phyloP scores from a whole-genome alignment of 2,329 filamentous ascomycete species.

The Tolypocladium tropicale region DNA sequence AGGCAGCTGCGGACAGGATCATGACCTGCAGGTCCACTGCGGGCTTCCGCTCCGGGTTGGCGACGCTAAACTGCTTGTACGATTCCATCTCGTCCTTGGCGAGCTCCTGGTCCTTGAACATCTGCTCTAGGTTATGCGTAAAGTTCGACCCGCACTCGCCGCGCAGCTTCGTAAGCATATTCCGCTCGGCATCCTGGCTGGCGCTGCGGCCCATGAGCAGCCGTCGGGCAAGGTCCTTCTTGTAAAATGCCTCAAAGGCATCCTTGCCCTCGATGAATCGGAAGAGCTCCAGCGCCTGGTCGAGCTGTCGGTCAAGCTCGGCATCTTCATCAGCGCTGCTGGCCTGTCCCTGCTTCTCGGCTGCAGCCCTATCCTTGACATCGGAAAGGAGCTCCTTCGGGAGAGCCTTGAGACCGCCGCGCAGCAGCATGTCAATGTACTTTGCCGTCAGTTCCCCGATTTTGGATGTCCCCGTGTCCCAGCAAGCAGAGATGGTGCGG shows the following conservation, averaged over 20 bases:
- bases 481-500: slow-evolving; percentile 59
- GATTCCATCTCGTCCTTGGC: slow-evolving; percentile 86
- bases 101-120: slow-evolving; percentile 98
- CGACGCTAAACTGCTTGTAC: slow-evolving; percentile 61
- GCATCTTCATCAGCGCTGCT: slow-evolving; percentile 78
- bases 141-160: slow-evolving; percentile 89
- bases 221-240: slow-evolving; percentile 85
- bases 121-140: slow-evolving; percentile 94
- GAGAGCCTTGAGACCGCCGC: slow-evolving; percentile 77
- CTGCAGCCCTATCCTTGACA: slow-evolving; percentile 42
- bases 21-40: slow-evolving; percentile 64
- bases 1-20: slow-evolving; percentile 82
- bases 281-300: slow-evolving; percentile 89
- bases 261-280: slow-evolving; percentile 96
- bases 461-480: slow-evolving; percentile 79
- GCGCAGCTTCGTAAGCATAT: slow-evolving; percentile 86
- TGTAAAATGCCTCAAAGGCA: slow-evolving; percentile 98
- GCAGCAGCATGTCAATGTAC: slow-evolving; percentile 81
- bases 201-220: slow-evolving; percentile 87
- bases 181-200: slow-evolving; percentile 88
- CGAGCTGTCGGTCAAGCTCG: slow-evolving; percentile 83
- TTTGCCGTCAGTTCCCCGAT: slow-evolving; percentile 98
- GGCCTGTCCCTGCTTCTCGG: slow-evolving; percentile 52
- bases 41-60: slow-evolving; percentile 35
- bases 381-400: slow-evolving; percentile 59